phyloP scores from a whole-genome alignment of 805 yeast species.

The Saccharomycopsis guyanensis region DNA sequence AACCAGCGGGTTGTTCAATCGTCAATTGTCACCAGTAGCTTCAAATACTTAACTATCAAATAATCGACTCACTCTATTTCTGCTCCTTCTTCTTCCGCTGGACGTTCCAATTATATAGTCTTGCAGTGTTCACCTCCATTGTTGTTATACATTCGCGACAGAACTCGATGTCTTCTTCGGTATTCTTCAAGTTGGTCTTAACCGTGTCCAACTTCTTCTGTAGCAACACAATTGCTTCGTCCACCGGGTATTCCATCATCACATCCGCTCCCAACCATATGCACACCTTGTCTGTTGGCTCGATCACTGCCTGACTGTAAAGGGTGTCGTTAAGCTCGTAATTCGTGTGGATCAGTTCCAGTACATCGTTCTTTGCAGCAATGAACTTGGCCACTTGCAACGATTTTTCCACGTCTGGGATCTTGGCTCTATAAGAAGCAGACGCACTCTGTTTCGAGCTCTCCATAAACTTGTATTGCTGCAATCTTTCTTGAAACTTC shows the following conservation, averaged over 20 bases:
- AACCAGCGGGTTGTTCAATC: too few species aligned
- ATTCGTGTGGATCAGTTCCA: constrained; percentile 54
- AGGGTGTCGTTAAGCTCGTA: constrained; percentile 92
- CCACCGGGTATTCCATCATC: constrained; percentile 89
- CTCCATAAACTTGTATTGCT: constrained; percentile 83
- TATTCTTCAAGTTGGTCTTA: constrained; percentile 44
- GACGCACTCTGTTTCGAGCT: constrained; percentile 33
- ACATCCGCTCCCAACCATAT: constrained; percentile 98
- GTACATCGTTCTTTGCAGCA: constrained; percentile 36
- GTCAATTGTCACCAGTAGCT: too few species aligned
- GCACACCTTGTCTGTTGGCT: constrained; percentile 57
- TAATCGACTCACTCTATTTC: too few species aligned
- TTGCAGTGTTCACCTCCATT: constrained; percentile 95
- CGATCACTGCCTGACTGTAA: constrained; percentile 73
- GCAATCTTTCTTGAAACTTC: constrained; percentile 78
- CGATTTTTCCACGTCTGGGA: constrained; percentile 92
- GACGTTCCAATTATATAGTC: constrained; percentile 85
- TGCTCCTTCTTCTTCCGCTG: constrained; percentile 46
- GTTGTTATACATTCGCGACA: constrained; percentile 87
- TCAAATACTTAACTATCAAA: too few species aligned
- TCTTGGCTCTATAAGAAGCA: constrained; percentile 48
- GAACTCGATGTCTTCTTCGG: constrained; percentile 80
- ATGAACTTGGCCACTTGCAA: constrained; percentile 62
- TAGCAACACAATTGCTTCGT: constrained; percentile 75
- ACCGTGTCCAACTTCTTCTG: constrained; percentile 56